Base-by-base conservation (phyloP, 2,329 filamentous ascomycete species). In the Colletotrichum sp. region DNA sequence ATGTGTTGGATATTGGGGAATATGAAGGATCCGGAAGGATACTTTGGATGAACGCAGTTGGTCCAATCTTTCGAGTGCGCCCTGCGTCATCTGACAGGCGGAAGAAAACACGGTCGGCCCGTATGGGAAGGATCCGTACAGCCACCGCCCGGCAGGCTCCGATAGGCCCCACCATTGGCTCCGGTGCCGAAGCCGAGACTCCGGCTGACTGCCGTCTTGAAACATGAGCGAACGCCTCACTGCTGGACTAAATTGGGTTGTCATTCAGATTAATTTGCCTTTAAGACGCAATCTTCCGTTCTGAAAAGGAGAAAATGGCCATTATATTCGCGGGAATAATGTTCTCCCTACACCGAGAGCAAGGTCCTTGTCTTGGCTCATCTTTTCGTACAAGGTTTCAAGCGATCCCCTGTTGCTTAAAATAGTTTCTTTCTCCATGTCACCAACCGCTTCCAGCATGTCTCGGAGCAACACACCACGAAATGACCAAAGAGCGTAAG, bases 211-310 rank as follows among this genome's bases (percentile, higher is more conserved):
- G 12, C 43, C 43, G 43, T 1, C 0, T 0, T 52, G 43, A 52
- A 52, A 52, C 43, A 52, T 52, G 10, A 21, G 12, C 43, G 43
- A 52, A 0, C 0, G n/a, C 10, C 43, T 48, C 18, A n/a, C 5
- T n/a, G 18, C 0, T 52, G 0, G 0, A 21, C 43, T 52, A 13
- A 10, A 52, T 52, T 2, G 12, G 43, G 21, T 21, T 21, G 10
- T 0, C 0, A 52, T 21, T 13, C 4, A 52, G 43, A 52, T 52
- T 21, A 21, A 1, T 52, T 0, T 52, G 43, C 43, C 10, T 7
- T 0, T 21, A 0, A 52, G 0, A 52, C 7, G n/a, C n/a, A 52
- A 52, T 21, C n/a, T 21, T 3, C 43, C 2, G n/a, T 52, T 1
- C 43, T 6, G 38, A 43, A 43, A 8, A 43, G 38, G 0, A 18